phyloP scores from a whole-genome alignment of 371 early-diverging fungal species.

The Neoconidiobolus thromboides region DNA sequence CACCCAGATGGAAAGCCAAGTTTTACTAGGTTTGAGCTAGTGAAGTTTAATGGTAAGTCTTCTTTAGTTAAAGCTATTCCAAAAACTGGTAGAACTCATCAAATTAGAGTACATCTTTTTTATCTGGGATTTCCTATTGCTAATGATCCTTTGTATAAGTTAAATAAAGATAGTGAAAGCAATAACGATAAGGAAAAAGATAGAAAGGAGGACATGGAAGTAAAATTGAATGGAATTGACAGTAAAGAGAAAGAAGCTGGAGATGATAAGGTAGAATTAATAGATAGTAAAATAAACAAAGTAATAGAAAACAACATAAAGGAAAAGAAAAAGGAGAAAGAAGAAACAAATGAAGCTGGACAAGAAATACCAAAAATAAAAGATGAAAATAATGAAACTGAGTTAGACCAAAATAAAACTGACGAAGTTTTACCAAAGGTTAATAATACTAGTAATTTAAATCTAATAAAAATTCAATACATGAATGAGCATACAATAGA shows the following conservation, averaged over 20 bases:
- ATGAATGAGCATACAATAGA: too few species aligned
- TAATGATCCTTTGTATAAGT: constrained; percentile 84
- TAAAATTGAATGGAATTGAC: not conserved
- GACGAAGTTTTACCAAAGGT: not conserved
- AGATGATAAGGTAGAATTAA: too few species aligned
- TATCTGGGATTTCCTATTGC: constrained; percentile 91
- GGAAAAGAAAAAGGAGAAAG: not conserved
- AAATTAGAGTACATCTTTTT: constrained; percentile 97
- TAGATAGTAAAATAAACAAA: too few species aligned
- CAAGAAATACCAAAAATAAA: not conserved
- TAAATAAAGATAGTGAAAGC: not conserved
- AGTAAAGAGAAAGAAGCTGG: too few species aligned
- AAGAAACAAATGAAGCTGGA: not conserved
- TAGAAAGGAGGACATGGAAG: not conserved
- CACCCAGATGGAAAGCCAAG: too few species aligned
- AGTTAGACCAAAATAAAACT: not conserved
- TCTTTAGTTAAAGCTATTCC: constrained; percentile 59
- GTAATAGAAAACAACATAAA: not conserved
- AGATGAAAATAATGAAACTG: not conserved
- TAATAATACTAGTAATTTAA: too few species aligned
- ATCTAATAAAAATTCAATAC: too few species aligned
- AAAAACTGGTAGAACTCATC: constrained; percentile 95
- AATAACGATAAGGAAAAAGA: not conserved
- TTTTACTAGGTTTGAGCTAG: too few species aligned
- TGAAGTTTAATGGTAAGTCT: constrained; percentile 6